These are phyloP conservation scores for Sphaerulina vaccinii DNA, from an alignment of 2,329 filamentous ascomycete species.

Conservation along the genomic window DNA sequence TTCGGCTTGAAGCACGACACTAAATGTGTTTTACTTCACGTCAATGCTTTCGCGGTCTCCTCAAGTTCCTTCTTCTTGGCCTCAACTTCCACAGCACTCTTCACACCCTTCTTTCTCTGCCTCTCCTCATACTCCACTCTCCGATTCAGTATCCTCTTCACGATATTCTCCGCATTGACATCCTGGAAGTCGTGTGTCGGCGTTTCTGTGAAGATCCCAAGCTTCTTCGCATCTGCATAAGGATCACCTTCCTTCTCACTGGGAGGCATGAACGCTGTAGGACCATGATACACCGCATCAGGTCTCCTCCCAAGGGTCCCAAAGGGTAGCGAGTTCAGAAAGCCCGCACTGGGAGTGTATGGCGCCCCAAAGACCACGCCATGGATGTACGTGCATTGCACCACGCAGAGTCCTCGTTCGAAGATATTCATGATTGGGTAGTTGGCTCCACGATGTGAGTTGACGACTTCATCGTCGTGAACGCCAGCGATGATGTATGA, in stretches of 20 bases:
- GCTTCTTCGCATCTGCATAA: conserved; percentile 74
- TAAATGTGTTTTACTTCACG: no score
- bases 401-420: conserved; percentile 88
- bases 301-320: conserved; percentile 56
- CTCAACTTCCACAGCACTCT: conserved; percentile 69
- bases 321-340: conserved; percentile 72
- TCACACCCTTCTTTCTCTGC: conserved; percentile 85
- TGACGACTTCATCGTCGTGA: conserved; percentile 93
- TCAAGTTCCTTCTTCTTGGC: conserved; percentile 17
- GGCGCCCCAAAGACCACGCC: conserved; percentile 87
- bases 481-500: conserved; percentile 90
- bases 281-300: conserved; percentile 89
- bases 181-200: conserved; percentile 74
- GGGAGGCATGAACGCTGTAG: conserved; percentile 79
- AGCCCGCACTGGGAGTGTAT: conserved; percentile 77
- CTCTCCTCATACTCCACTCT: conserved; percentile 86
- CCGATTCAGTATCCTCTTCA: conserved; percentile 83
- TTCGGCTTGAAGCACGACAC: no score
- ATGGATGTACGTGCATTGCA: conserved; percentile 93
- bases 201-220: conserved; percentile 83
- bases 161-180: conserved; percentile 90
- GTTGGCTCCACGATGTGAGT: conserved; percentile 94
- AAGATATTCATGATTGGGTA: conserved; percentile 99
- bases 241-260: conserved; percentile 43
- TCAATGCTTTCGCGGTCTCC: not conserved